Evolutionary conservation across 2,329 filamentous ascomycete genomes (phyloP), one percentile per base, ranked within the genome.

Genomic region (Sarocladiaceae sp.): DNA sequence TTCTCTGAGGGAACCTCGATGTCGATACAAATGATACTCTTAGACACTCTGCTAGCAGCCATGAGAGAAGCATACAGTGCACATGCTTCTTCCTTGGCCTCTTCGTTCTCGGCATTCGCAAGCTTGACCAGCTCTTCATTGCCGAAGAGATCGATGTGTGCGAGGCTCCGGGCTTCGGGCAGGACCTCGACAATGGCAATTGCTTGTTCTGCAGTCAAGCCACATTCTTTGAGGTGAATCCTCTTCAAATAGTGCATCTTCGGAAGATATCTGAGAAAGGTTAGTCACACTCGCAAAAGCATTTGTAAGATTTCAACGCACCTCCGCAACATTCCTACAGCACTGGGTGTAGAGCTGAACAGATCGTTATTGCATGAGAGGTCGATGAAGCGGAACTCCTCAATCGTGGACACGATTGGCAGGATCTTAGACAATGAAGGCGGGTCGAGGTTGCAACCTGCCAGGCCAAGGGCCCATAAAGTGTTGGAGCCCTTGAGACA

Each of bases 21-120:
- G 64, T 97, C 94, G 54, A 99, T 81, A 54, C 90, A 93, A 26
- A 97, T 84, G 28, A 99, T 79, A 13, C 87, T 88, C 49, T 83
- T 81, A 1, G 91, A 96, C 0, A 97, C 81, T 51, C 92, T 84
- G 1, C 90, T 87, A 0, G 93, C 93, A 4, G 91, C 88, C 72
- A 96, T 86, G 18, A 97, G 77, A 2, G 92, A 96, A 1, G 94
- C 91, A 65, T 96, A 97, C 6, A 97, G 71, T 1, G 94, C 94
- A 60, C 90, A 96, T 1, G 94, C 93, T 69, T 97, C 93, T 69
- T 97, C 93, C 66, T 97, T 90, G 1, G 78, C 79, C 53, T 84
- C 84, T 60, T 94, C 90, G 5, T 89, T 88, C 49, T 78, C 87
- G 1, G 90, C 88, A 55, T 83, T 80, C 4, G 90, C 86, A 22